A percentile compares a stretch with the other conserved stretches of the same genome.
Conservation (phyloP, 495 filamentous ascomycete species). For the Hypoxylon fuscum region DNA sequence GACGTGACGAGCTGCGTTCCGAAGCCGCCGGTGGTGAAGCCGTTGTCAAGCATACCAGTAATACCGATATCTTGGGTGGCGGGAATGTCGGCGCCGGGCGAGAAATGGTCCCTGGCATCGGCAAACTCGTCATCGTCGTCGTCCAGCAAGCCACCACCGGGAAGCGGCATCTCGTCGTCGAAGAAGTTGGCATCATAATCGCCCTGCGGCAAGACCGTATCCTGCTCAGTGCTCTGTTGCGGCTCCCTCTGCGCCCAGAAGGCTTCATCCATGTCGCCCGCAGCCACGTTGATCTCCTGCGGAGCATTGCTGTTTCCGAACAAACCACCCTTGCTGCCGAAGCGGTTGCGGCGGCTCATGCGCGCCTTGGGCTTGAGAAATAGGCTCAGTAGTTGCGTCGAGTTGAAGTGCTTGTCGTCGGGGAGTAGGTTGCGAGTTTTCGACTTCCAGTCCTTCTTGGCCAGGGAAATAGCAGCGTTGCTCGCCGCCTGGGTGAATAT, state of each 20-base stretch:
- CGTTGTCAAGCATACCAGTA: conserved; percentile 57
- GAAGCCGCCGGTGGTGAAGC: conserved; percentile 72
- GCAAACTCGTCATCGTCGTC: conserved; percentile 86
- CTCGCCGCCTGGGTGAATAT: conserved; percentile 84
- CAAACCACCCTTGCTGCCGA: conserved; percentile 46
- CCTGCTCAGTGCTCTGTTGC: conserved; percentile 49
- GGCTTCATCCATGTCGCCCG: conserved; percentile 88
- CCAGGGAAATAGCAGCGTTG: conserved; percentile 81
- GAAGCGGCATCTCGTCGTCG: conserved; percentile 87
- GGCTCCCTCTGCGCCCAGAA: conserved; percentile 90
- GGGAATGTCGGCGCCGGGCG: conserved; percentile 71
- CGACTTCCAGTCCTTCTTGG: conserved; percentile 94
- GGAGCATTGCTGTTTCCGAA: conserved; percentile 49
- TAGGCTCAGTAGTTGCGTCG: conserved; percentile 82
- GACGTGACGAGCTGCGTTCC: conserved; percentile 95
- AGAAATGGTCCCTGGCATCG: conserved; percentile 90
- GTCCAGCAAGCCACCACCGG: conserved; percentile 75
- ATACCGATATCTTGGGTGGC: conserved; percentile 52
- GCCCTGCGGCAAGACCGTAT: conserved; percentile 62
- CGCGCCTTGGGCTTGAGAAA: conserved; percentile 95
- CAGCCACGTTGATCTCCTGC: conserved; percentile 63
- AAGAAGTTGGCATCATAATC: conserved; percentile 98
- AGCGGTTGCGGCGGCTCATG: conserved; percentile 59
- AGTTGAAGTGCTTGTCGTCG: conserved; percentile 99
- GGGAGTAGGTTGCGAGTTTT: conserved; percentile 92